These are phyloP conservation scores for Capsella bursapastoris DNA, from an alignment of 345 rosid genomes.

Conservation along the genomic window DNA sequence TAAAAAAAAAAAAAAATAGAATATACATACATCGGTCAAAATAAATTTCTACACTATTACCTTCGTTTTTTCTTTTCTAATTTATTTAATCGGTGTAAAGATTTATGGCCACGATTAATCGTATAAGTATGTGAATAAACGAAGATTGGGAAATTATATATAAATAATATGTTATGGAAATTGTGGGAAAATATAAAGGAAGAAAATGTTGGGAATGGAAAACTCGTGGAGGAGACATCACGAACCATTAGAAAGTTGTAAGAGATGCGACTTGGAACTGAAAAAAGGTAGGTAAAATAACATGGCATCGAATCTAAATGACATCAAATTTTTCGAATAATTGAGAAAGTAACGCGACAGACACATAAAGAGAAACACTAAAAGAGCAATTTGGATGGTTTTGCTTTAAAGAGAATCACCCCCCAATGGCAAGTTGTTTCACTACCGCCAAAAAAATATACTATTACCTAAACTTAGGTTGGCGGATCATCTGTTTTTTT, in stretches of 20 bases:
- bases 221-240: slow-evolving; percentile 25
- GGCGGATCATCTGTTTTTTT: not conserved
- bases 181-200: not conserved
- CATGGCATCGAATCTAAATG: slow-evolving; percentile 32
- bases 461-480: slow-evolving; percentile 8
- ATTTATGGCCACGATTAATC: not conserved
- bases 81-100: not conserved
- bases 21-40: not conserved
- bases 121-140: not conserved
- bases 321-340: slow-evolving; percentile 25
- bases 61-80: not conserved
- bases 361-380: slow-evolving; percentile 40
- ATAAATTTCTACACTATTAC: not conserved
- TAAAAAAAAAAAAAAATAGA: no score
- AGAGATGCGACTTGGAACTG: slow-evolving; percentile 25
- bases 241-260: slow-evolving; percentile 20
- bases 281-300: slow-evolving; percentile 11
- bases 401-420: slow-evolving; percentile 26
- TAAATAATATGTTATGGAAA: not conserved
- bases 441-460: not conserved
- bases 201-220: slow-evolving; percentile 14
- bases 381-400: slow-evolving; percentile 43
- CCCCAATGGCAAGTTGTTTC: not conserved
- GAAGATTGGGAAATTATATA: not conserved
- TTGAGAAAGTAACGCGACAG: slow-evolving; percentile 30